Evolutionary conservation across 2,329 filamentous ascomycete species (phyloP).

Genomic region (Stachybotrys chlorohalonatus): DNA sequence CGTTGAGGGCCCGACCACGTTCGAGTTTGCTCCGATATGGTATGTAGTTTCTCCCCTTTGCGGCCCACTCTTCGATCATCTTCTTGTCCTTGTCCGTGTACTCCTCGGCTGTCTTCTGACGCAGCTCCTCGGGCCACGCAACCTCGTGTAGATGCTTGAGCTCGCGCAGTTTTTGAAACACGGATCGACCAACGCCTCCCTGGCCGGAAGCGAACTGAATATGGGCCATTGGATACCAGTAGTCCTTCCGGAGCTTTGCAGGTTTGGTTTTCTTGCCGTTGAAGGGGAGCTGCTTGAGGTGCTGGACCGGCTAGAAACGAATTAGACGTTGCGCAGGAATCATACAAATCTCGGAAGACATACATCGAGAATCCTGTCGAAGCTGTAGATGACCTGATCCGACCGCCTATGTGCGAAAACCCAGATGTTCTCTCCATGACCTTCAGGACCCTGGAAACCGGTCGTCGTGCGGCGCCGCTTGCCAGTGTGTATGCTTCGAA

Average conservation of each 20-base stretch:
- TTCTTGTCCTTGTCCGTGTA: conserved; percentile 23
- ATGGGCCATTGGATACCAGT: conserved; percentile 53
- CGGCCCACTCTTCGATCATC: conserved; percentile 18
- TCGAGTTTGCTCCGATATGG: conserved; percentile 28
- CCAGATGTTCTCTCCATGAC: conserved; percentile 50
- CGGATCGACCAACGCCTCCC: conserved; percentile 45
- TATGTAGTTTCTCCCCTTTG: conserved; percentile 20
- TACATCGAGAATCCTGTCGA: conserved; percentile 35
- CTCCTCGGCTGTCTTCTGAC: conserved; percentile 26
- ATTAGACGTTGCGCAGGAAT: not conserved
- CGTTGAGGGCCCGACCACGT: conserved; percentile 44
- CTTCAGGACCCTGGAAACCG: conserved; percentile 13
- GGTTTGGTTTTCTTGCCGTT: conserved; percentile 61
- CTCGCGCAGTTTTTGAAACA: conserved; percentile 57
- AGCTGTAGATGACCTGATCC: conserved; percentile 45
- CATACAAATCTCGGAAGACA: conserved; percentile 5
- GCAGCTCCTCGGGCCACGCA: conserved; percentile 44
- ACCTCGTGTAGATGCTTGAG: conserved; percentile 54
- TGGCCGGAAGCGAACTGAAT: conserved; percentile 47
- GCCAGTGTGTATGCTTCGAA: conserved; percentile 27
- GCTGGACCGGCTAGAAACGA: conserved; percentile 26
- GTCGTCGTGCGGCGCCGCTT: conserved; percentile 7
- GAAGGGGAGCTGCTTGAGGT: conserved; percentile 51
- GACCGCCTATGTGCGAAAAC: conserved; percentile 41
- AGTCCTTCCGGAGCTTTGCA: conserved; percentile 55